Percentiles rank a stretch among this genome's conserved stretches.
Conservation (phyloP, 225 moss, liverwort and hornwort genomes). For the Pseudoscleropodium purum region DNA sequence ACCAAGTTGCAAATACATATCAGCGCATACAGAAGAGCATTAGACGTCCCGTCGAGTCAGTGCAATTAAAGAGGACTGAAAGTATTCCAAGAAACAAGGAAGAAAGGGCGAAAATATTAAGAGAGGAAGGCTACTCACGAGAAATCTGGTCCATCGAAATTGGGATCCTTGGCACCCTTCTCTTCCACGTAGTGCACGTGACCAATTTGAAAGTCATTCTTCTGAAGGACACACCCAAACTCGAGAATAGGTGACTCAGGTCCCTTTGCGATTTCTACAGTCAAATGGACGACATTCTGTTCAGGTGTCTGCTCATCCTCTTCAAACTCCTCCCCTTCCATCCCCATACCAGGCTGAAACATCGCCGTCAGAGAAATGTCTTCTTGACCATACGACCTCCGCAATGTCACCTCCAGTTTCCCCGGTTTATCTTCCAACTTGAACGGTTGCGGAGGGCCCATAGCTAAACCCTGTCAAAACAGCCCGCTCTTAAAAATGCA, state of each 20-base stretch:
- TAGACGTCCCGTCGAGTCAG: background rate
- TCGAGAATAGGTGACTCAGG: constrained; percentile 19
- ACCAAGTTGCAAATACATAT: background rate
- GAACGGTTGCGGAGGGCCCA: constrained; percentile 49
- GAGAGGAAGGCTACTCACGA: constrained; percentile 12
- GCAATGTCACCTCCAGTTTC: constrained; percentile 51
- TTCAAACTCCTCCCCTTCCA: constrained; percentile 31
- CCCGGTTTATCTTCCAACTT: constrained; percentile 46
- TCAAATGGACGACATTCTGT: constrained; percentile 42
- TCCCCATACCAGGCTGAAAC: constrained; percentile 54
- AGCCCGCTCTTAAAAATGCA: background rate
- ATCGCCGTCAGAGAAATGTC: constrained; percentile 42
- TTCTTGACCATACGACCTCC: constrained; percentile 43
- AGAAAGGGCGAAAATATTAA: background rate
- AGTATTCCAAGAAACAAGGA: background rate
- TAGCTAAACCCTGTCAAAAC: constrained; percentile 26
- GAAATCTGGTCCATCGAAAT: constrained; percentile 55
- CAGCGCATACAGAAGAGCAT: background rate
- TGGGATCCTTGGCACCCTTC: constrained; percentile 30
- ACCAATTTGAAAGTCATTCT: constrained; percentile 36
- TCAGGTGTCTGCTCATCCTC: constrained; percentile 29
- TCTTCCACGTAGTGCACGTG: constrained; percentile 41
- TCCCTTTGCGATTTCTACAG: constrained; percentile 36
- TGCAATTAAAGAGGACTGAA: background rate
- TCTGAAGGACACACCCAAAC: constrained; percentile 44